A percentile compares a stretch with the other conserved stretches of the same genome.
Evolutionary conservation across 306 rosid genomes (phyloP).

Genomic region (Gastrolobium bilobum): DNA sequence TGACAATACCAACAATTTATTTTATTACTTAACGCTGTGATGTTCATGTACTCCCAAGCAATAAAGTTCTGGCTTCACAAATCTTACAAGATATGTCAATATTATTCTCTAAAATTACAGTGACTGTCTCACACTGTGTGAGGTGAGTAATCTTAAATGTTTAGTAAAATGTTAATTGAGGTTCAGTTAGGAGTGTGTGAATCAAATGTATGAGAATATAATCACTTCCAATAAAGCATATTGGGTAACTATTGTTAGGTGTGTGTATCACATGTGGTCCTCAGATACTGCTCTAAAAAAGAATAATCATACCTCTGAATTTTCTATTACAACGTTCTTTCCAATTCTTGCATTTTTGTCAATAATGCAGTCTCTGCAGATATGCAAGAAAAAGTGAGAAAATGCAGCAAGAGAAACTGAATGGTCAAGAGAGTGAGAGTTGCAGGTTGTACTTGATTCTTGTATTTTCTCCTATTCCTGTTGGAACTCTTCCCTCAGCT

Average conservation of each 20-base stretch:
- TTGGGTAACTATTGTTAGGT: not conserved
- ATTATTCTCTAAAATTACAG: not conserved
- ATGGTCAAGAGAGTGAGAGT: not conserved
- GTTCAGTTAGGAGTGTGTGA: not conserved
- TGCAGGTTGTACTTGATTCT: slow-evolving; percentile 63
- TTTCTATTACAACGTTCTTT: slow-evolving; percentile 74
- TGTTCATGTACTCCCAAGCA: not conserved
- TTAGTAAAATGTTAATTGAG: not conserved
- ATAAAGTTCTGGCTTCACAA: not conserved
- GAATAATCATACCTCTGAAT: slow-evolving; percentile 66
- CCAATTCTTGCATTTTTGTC: slow-evolving; percentile 85
- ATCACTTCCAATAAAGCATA: not conserved
- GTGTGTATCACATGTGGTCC: not conserved
- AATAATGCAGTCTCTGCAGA: slow-evolving; percentile 77
- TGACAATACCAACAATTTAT: not conserved
- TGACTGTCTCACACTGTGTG: not conserved
- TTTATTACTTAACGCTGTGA: not conserved
- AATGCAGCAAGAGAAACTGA: slow-evolving; percentile 28
- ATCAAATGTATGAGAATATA: not conserved
- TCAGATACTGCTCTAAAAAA: not conserved
- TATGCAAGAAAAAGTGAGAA: slow-evolving; percentile 26
- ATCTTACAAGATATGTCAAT: not conserved
- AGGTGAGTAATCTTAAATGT: slow-evolving; percentile 11
- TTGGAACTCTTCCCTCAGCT: slow-evolving; percentile 77
- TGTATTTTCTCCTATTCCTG: slow-evolving; percentile 83